Evolutionary conservation across 768 basidiomycete genomes (phyloP).

Genomic region (Tricholoma saponaceum): DNA sequence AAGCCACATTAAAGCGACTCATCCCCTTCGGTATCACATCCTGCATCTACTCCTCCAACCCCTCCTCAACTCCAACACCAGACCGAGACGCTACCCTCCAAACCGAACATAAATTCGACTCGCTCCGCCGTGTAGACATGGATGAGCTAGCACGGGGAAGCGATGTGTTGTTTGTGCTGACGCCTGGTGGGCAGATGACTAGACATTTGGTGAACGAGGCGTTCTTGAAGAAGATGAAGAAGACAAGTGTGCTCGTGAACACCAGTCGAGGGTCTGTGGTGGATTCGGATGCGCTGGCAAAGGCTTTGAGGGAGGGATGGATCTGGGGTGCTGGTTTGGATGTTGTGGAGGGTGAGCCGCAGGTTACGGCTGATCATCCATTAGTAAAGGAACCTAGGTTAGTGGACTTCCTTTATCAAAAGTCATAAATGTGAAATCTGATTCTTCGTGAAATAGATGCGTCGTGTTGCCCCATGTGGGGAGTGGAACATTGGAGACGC

Average conservation of each 20-base stretch:
- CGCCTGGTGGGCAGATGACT: slow-evolving; percentile 70
- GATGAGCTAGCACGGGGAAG: slow-evolving; percentile 71
- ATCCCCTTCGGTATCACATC: slow-evolving; percentile 78
- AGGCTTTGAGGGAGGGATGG: slow-evolving; percentile 70
- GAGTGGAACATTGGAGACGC: slow-evolving; percentile 83
- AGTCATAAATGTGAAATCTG: neutral
- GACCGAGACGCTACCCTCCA: slow-evolving; percentile 35
- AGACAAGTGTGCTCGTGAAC: slow-evolving; percentile 79
- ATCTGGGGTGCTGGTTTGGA: slow-evolving; percentile 94
- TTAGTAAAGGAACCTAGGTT: slow-evolving; percentile 75
- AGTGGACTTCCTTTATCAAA: slow-evolving; percentile 6
- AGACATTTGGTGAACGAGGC: slow-evolving; percentile 65
- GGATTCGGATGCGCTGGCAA: slow-evolving; percentile 84
- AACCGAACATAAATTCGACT: slow-evolving; percentile 25
- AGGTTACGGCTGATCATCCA: slow-evolving; percentile 68
- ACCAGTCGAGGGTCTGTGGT: slow-evolving; percentile 82
- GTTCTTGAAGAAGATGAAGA: slow-evolving; percentile 85
- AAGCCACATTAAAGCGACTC: slow-evolving; percentile 75
- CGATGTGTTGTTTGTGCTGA: slow-evolving; percentile 83
- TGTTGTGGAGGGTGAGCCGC: slow-evolving; percentile 90
- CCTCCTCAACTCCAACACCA: slow-evolving; percentile 43
- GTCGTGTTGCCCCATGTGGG: slow-evolving; percentile 88
- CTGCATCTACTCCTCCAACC: slow-evolving; percentile 64
- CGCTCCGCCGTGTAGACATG: slow-evolving; percentile 57
- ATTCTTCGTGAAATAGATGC: slow-evolving; percentile 43